phyloP scores from a whole-genome alignment of 2,329 filamentous ascomycete species.

The Raffaelea arxii region DNA sequence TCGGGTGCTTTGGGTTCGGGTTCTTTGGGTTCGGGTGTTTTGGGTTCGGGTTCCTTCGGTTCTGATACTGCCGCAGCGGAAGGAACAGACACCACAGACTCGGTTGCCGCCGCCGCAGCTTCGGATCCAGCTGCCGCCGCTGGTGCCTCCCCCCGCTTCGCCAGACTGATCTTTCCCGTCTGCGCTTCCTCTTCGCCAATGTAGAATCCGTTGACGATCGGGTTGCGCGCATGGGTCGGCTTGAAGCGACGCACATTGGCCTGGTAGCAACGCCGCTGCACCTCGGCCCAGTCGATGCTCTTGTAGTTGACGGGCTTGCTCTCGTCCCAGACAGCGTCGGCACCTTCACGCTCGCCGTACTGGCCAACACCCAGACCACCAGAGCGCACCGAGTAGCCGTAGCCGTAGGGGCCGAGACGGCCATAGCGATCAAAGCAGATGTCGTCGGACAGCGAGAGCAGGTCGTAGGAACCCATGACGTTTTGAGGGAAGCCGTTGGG shows the following conservation, averaged over 20 bases:
- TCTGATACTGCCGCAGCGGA: conserved; percentile 3
- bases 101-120: neutral
- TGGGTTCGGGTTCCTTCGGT: neutral
- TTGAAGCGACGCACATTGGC: conserved; percentile 64
- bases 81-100: neutral
- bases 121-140: neutral
- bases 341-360: conserved; percentile 71
- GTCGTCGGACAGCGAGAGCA: conserved; percentile 69
- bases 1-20: neutral
- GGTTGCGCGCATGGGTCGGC: conserved; percentile 27
- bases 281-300: conserved; percentile 67
- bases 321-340: conserved; percentile 68
- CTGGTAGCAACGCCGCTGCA: conserved; percentile 62
- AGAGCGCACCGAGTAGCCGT: conserved; percentile 69
- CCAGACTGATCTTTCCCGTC: too few species aligned
- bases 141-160: too few species aligned
- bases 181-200: conserved; percentile 22
- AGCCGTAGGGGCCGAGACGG: conserved; percentile 77
- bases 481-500: conserved; percentile 78
- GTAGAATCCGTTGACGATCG: conserved; percentile 41
- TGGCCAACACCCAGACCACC: conserved; percentile 81
- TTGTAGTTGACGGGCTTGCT: conserved; percentile 67
- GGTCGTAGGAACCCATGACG: conserved; percentile 75
- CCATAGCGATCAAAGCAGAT: conserved; percentile 92
- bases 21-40: too few species aligned